Evolutionary conservation across 192 early-diverging fungal species (phyloP), one percentile per base, ranked within the genome.

Genomic region (Chytriomyces sp.): DNA sequence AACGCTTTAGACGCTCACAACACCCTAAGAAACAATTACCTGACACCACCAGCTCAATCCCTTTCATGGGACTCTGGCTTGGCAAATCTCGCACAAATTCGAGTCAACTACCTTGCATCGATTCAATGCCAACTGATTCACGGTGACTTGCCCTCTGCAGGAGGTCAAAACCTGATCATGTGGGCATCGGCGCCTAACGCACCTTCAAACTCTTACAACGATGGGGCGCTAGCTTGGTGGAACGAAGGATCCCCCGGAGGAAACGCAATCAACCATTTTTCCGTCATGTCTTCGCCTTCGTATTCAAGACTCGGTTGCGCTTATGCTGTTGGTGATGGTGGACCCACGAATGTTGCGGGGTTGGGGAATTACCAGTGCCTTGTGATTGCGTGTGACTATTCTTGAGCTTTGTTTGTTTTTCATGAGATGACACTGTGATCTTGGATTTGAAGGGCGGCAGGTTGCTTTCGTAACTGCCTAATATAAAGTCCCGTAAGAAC

Each of bases 301-400:
- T 67, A 67, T 24, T 45, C 28, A 1, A 67, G 46, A 24, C 16
- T 67, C 8, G 66, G 66, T 13, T 67, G 66, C 46, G 66, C 43
- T 11, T 11, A 11, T 11, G 66, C 66, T 10, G 28, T 13, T 11
- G 66, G 44, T 10, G 11, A 43, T 44, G 66, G 66, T 11, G 45
- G 45, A 20, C 16, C 53, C 3, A 57, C 53, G 53, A 20, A 20
- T 57, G 53, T 57, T n/a, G 0, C 53, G 53, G 53, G 53, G 13
- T 57, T 57, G 13, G 44, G 28, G 28, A 23, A 46, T 43, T 16
- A 28, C 43, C 18, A 67, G 13, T 67, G 66, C 5, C 13, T 23
- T 13, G 66, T 67, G 9, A 47, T 67, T 47, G 26, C 66, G 10
- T 67, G 66, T 47, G 46, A 67, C 46, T 67, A 67, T 20, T 18